Evolutionary conservation across 768 basidiomycete species (phyloP).

Genomic region (Mycena galopus): DNA sequence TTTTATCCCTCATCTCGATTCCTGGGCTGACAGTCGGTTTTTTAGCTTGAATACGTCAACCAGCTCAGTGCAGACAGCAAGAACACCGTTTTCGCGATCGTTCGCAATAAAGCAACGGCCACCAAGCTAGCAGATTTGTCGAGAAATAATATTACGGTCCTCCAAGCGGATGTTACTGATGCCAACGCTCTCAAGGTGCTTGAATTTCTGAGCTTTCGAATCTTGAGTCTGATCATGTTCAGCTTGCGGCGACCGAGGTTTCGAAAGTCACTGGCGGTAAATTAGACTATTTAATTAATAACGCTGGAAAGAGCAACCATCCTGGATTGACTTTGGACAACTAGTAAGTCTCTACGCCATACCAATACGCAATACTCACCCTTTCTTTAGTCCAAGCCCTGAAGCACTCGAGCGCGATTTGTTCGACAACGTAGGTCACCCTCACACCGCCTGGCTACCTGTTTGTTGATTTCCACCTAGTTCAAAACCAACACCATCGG

Average conservation of each 20-base stretch:
- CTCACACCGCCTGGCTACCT: not conserved
- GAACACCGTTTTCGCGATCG: not conserved
- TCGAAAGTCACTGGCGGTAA: not conserved
- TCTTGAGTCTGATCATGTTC: not conserved
- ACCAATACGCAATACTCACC: not conserved
- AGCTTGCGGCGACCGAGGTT: not conserved
- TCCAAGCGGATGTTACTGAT: not conserved
- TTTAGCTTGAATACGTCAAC: not conserved
- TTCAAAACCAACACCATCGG: constrained; percentile 7
- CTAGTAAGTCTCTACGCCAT: not conserved
- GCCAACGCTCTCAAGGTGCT: not conserved
- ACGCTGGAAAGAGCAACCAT: not conserved
- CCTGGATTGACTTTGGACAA: not conserved
- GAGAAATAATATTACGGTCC: not conserved
- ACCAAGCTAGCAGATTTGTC: not conserved
- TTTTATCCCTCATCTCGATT: not conserved
- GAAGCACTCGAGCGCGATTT: not conserved
- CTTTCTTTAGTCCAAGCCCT: not conserved
- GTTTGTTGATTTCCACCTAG: not conserved
- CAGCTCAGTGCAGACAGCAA: not conserved
- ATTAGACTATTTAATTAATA: not conserved
- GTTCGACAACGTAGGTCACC: not conserved
- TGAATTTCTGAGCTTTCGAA: not conserved
- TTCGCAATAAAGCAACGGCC: not conserved
- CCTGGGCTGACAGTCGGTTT: not conserved